Evolutionary conservation across 148 eudicot species (phyloP).

Genomic region (Dysphania ambrosioides): DNA sequence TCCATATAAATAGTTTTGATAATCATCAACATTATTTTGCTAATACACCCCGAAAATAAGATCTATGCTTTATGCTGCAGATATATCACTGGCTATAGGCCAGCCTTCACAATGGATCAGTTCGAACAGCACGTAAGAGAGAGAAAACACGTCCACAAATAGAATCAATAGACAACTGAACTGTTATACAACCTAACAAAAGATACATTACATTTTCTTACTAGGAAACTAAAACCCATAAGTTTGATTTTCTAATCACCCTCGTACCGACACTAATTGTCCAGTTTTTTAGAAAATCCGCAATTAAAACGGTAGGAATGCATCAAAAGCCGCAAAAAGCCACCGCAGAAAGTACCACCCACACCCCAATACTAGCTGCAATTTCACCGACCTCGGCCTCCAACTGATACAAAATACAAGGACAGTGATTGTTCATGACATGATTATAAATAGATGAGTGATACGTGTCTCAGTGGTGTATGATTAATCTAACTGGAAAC

Average conservation of each 20-base stretch:
- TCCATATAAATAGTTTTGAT: no score
- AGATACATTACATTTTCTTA: slow-evolving; percentile 13
- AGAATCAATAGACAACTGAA: neutral
- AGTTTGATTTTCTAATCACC: slow-evolving; percentile 1
- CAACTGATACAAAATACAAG: slow-evolving; percentile 22
- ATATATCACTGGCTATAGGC: neutral
- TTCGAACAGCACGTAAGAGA: neutral
- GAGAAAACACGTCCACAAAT: neutral
- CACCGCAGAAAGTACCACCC: slow-evolving; percentile 7
- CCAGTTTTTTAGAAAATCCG: slow-evolving; percentile 1
- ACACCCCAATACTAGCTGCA: neutral
- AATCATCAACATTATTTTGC: no score
- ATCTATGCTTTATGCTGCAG: neutral
- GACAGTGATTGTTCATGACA: neutral
- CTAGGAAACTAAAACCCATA: slow-evolving; percentile 4
- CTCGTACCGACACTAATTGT: slow-evolving; percentile 2
- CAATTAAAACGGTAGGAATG: slow-evolving; percentile 13
- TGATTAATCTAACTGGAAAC: neutral
- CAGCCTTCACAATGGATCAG: slow-evolving; percentile 2
- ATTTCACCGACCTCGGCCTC: slow-evolving; percentile 38
- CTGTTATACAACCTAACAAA: slow-evolving; percentile 25
- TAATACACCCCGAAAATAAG: neutral
- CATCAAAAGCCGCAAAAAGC: slow-evolving; percentile 30
- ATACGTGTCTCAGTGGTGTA: neutral
- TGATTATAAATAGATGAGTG: neutral